Base-by-base conservation (phyloP, 495 filamentous ascomycete species). In the Lasiosphaeria hispida region DNA sequence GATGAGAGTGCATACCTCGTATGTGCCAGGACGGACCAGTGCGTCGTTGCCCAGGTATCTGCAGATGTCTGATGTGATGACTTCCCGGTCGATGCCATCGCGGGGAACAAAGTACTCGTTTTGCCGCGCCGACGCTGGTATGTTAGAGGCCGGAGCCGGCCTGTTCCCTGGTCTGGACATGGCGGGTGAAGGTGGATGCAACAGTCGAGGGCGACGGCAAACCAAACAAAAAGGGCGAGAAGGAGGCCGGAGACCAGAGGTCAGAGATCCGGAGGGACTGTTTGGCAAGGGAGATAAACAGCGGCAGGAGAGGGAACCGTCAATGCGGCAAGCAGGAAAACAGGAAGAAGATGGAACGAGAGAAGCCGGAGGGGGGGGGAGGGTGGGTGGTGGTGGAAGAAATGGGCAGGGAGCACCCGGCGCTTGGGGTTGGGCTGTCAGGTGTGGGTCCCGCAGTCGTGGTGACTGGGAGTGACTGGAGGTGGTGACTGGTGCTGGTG, bases 61-160 rank as follows among this genome's bases (percentile, higher is more conserved):
- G 79, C 91, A 95, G 59, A 96, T 93, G 76, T 96, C 91, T 69
- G 91, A 88, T 68, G 91, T 90, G 74, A 96, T 94, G 67, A 96
- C 92, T 72, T 96, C 90, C 59, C 92, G 84, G 73, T 89, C 88
- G 72, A 96, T 96, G 66, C 91, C 91, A 63, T 94, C 89, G 62
- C 89, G 89, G 19, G 87, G 87, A 53, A 93, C 85, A 72, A 95
- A 96, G 71, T 91, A 93, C 77, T 90, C 86, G 73, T 91, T 90
- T 69, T 86, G 85, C 68, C 86, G 85, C 61, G 75, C 75, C 55
- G 71, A 61, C 58, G 63, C 40, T 36, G 69, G 44, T 10, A 55
- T 39, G 61, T 74, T 73, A 57, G 77, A 70, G 69, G 71, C 71
- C 65, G 69, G 72, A 61, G 65, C 58, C 48, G 63, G 61, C 53